Evolutionary conservation across 202 grass and related monocot species (phyloP), one percentile per base, ranked within the genome.

Genomic region (Brachypodium distachyon): DNA sequence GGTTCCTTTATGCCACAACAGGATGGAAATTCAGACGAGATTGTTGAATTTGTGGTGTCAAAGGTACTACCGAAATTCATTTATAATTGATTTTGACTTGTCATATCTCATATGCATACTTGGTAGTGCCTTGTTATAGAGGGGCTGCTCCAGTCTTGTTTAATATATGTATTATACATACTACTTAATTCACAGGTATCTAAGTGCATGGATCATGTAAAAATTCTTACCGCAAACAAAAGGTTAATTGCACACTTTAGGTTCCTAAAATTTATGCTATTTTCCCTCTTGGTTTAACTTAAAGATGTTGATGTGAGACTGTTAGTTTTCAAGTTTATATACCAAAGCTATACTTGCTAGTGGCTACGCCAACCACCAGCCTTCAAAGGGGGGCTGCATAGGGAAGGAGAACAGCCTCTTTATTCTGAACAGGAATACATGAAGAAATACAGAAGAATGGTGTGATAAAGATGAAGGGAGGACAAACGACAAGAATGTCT

Each of bases 1-100:
- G 87, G 87, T 77, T 82, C 72, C 79, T 95, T 89, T 58, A 54
- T 99, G 86, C 92, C 96, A 65, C 96, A 99, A 73, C 96, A 99
- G 85, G 96, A 99, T 90, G 96, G 96, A 63, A 90, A 80, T 85
- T 54, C 71, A 6, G 96, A 99, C 72, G 69, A 90, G 56, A 83
- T 83, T 41, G 11, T 90, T 47, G 87, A 95, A 71, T 85, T 90
- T 85, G 58, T 69, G 56, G 41, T 74, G 11, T 84, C 84, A 42
- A 64, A 90, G 87, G 91, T 93, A 88, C 12, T 93, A 82, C n/a
- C 21, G 33, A 21, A 69, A 49, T 55, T 83, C 33, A 41, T 16
- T 50, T 39, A 22, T 54, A 61, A 43, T n/a, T 69, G 26, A 79
- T 27, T 61, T 52, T 72, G 71, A 21, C 17, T 69, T 78, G 23